Evolutionary conservation across 1,284 basidiomycete species (phyloP), one percentile per base, ranked within the genome.

Genomic region (Microbotryum intermedium): DNA sequence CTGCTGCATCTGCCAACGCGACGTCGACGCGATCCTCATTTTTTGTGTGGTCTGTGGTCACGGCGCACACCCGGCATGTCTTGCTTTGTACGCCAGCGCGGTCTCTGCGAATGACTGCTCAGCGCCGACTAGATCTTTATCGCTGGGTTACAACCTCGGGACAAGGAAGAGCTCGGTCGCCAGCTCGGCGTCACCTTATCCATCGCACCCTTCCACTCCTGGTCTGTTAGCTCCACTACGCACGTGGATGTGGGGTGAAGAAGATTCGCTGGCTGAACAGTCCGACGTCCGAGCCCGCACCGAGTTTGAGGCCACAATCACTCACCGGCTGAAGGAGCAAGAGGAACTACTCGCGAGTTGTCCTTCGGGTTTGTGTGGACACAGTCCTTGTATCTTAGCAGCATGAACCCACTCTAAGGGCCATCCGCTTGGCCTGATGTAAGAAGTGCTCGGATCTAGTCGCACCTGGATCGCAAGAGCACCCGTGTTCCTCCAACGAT

Each of bases 31-130:
- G 13, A 49, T 66, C n/a, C 56, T 59, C 57, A 23, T 64, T 6
- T 55, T 61, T n/a, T 66, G 67, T 53, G 60, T 57, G 2, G 34
- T 46, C 10, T 68, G 67, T 44, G 67, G 67, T 3, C 67, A 68
- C 28, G 67, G 64, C 18, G 61, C 61, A 1, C 67, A 68, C 46
- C 50, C 59, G 1, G 42, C 34, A 4, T 68, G 67, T 44, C 60
- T 66, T 18, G 50, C 52, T 5, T n/a, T 23, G 6, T 64, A 59
- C 56, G 49, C 52, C 18, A 26, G 55, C 6, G 29, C 51, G 10
- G 51, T 61, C 26, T 39, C 54, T 7, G 25, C 28, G 10, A 30
- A 20, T 20, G 50, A 51, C 11, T 25, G 50, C 50, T n/a, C 25
- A n/a, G n/a, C 8, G n/a, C 20, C 50, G 21, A 29, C n/a, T 11